Evolutionary conservation across 257 asterid genomes (phyloP), one percentile per base, ranked within the genome.

Genomic region (Galeopsis tetrahit): DNA sequence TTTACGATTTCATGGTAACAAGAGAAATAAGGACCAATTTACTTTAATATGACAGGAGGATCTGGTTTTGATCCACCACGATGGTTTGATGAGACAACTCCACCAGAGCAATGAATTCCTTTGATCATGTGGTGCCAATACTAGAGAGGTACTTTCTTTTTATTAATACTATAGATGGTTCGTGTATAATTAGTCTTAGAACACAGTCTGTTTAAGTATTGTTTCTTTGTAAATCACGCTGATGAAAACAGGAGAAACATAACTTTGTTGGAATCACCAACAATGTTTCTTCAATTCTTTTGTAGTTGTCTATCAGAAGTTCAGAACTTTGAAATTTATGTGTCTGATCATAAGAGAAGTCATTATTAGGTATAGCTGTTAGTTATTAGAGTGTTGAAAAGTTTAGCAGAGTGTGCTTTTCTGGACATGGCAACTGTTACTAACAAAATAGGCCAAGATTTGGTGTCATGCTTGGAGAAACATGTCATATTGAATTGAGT

Each of bases 51-150:
- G 77, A 48, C 71, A 93, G 98, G 98, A 73, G 95, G 93, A 15
- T 85, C 95, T 66, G 97, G 98, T 56, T 94, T 89, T 60, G 98
- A 94, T 81, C 98, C 98, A 55, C 97, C 97, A 0, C 79, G 98
- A 74, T 94, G 98, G 98, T 91, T 89, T 78, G 90, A 75, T 17
- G 98, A 91, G 85, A 55, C 82, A 66, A 68, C 72, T 53, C 87
- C 90, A 53, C 83, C 89, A 0, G 78, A 82, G 53, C 55, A 74
- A 58, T 90, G 83, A 82, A 10, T 40, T 71, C 28, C 40, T 13
- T 66, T 39, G 57, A 59, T 21, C 36, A 34, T 42, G 43, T 65
- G 74, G 28, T 51, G 65, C 28, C 28, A 61, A 61, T 31, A 28
- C 42, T 43, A 10, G 9, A 38, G 31, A 80, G 77, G 71, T 75